Evolutionary conservation across 2,329 filamentous ascomycete genomes (phyloP).

Genomic region (Pseudogymnoascus sp.): DNA sequence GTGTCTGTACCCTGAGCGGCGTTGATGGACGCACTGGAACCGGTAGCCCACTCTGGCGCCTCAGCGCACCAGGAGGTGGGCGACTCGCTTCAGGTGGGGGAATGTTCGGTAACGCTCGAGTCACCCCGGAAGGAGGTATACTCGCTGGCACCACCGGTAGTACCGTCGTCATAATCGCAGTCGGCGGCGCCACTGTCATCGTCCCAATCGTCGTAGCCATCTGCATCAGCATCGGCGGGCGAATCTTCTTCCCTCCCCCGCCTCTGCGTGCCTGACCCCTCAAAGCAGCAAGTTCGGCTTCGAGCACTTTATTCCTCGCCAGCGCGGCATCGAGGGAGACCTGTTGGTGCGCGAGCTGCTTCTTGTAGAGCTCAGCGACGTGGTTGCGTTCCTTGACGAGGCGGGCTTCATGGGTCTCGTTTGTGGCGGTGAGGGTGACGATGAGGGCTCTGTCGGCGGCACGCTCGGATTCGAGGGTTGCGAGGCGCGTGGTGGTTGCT

Average conservation of each 20-base stretch:
- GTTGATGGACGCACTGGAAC: conserved; percentile 17
- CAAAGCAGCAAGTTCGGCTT: conserved; percentile 8
- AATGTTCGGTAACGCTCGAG: neutral
- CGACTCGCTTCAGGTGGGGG: too few relatives aligned
- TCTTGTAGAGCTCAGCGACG: conserved; percentile 17
- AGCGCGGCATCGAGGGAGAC: conserved; percentile 14
- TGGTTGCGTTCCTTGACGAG: conserved; percentile 18
- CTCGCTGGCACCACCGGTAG: conserved; percentile 5
- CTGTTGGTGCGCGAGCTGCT: conserved; percentile 17
- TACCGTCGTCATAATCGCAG: neutral
- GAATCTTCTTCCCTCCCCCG: conserved; percentile 12
- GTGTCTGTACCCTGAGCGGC: conserved; percentile 13
- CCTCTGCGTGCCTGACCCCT: conserved; percentile 12
- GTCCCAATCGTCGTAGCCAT: neutral
- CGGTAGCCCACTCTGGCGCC: conserved; percentile 14
- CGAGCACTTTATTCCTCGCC: conserved; percentile 11
- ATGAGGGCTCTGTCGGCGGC: conserved; percentile 15
- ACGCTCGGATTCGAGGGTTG: conserved; percentile 13
- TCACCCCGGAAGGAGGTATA: conserved; percentile 12
- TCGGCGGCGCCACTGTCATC: neutral
- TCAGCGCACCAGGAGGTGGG: neutral
- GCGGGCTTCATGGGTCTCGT: conserved; percentile 16
- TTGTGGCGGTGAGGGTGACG: conserved; percentile 13
- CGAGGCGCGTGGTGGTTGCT: conserved; percentile 2
- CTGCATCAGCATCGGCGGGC: conserved; percentile 7